phyloP scores from a whole-genome alignment of 345 rosid genomes.

The Populus davidiana region DNA sequence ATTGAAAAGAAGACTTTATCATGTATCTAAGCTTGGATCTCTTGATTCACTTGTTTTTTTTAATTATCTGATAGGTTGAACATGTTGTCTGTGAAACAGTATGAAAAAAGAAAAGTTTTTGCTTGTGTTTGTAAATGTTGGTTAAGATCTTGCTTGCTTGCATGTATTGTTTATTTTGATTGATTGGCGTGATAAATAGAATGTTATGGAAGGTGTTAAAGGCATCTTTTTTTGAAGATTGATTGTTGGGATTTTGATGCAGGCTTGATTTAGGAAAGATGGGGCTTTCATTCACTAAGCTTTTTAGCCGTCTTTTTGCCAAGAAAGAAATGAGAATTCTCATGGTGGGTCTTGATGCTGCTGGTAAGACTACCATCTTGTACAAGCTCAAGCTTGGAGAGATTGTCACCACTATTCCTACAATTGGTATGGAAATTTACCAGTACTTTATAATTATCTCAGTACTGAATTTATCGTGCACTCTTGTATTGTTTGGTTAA shows the following conservation, averaged over 20 bases:
- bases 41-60: no score
- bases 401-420: slow-evolving; percentile 23
- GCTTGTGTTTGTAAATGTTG: background rate
- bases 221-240: no score
- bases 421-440: slow-evolving; percentile 7
- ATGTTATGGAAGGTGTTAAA: background rate
- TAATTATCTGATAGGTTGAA: background rate
- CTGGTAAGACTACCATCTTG: slow-evolving; percentile 22
- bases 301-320: slow-evolving; percentile 22
- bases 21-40: background rate
- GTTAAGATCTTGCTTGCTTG: background rate
- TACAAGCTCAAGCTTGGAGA: slow-evolving; percentile 25
- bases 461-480: background rate
- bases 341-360: slow-evolving; percentile 23
- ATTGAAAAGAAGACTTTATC: no score
- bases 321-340: slow-evolving; percentile 22
- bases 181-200: background rate
- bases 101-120: no score
- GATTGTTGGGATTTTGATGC: background rate
- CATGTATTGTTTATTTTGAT: background rate
- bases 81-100: no score
- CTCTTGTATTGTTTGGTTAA: background rate
- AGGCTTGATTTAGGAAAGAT: background rate
- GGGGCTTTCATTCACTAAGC: slow-evolving; percentile 22
- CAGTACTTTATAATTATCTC: background rate